Base-by-base conservation (phyloP, 176 grass and related monocot genomes). In the Phragmites australis region DNA sequence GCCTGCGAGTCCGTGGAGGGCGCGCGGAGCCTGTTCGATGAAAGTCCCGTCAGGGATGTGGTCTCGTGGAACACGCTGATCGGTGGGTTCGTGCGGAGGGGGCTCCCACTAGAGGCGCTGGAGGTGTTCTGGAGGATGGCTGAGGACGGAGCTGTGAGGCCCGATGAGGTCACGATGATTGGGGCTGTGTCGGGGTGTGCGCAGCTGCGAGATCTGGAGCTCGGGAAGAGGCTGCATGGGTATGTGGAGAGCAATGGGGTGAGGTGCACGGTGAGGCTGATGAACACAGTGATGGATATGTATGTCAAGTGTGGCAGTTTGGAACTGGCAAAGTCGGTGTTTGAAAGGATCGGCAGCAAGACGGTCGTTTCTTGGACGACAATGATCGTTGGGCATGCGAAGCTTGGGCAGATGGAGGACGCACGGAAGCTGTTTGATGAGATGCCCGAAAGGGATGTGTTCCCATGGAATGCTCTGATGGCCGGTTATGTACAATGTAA, bases 401-500 rank as follows among this genome's bases (percentile, higher is more conserved):
- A 78, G 61, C 84, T 84, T 7, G 91, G 86, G 19, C 6, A 77
- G 53, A 79, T 97, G 86, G 66, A 86, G 3, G 81, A 70, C 19
- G 88, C 91, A 5, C 47, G 77, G 32, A 84, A 43, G 30, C 15
- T 93, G 31, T 97, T 97, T 56, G 84, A 93, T 83, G 86, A 97
- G 63, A 93, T 97, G 91, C 84, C 88, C 10, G 91, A 93, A 26
- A 89, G 85, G 76, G 89, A 93, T 57, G 81, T 77, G 2, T 85
- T 97, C 63, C 84, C 90, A 22, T 97, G 94, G 94, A 97, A 97
- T 81, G 90, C 88, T 2, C 76, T 93, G 37, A 91, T 93, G 77
- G 70, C 89, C 5, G 79, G 86, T n/a, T 97, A 93, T 87, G 94
- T 90, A 17, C 91, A 97, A 53, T 46, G 74, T 41, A 81, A 82